A percentile compares a stretch with the other conserved stretches of the same genome.
Evolutionary conservation across 2,329 filamentous ascomycete species (phyloP).

Genomic region (Juglanconis juglandina): DNA sequence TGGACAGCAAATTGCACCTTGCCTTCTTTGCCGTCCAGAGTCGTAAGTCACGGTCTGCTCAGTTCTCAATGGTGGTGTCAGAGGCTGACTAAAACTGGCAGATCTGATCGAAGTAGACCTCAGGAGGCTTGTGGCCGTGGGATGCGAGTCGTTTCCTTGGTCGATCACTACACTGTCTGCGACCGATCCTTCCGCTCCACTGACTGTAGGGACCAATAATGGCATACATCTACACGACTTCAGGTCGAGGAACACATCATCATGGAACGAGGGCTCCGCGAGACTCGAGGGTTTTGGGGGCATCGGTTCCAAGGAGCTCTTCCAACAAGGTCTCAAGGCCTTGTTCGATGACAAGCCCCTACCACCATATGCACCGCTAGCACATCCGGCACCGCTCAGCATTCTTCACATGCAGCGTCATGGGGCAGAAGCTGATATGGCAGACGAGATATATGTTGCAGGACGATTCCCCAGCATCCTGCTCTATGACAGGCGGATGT

Average conservation of each 20-base stretch:
- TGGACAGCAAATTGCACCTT: slow-evolving; percentile 64
- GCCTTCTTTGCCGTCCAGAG: slow-evolving; percentile 80
- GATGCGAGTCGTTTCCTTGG: slow-evolving; percentile 71
- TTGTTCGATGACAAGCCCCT: slow-evolving; percentile 53
- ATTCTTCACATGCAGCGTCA: slow-evolving; percentile 72
- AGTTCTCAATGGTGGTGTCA: not conserved
- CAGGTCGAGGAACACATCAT: slow-evolving; percentile 39
- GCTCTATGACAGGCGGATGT: slow-evolving; percentile 83
- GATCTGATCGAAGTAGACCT: slow-evolving; percentile 80
- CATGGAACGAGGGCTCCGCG: slow-evolving; percentile 32
- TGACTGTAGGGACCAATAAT: slow-evolving; percentile 80
- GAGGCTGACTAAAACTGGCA: slow-evolving; percentile 24
- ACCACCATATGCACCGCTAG: slow-evolving; percentile 65
- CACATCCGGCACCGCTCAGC: slow-evolving; percentile 76
- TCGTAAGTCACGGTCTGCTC: slow-evolving; percentile 39
- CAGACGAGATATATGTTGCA: slow-evolving; percentile 81
- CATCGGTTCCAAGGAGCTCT: slow-evolving; percentile 28
- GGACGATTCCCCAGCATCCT: slow-evolving; percentile 86
- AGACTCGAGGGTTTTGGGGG: slow-evolving; percentile 32
- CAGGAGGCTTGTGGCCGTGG: slow-evolving; percentile 65
- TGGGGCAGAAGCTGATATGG: slow-evolving; percentile 50
- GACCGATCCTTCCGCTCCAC: slow-evolving; percentile 60
- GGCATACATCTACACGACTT: slow-evolving; percentile 82
- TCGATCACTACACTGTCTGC: slow-evolving; percentile 80
- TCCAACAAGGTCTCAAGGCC: slow-evolving; percentile 26